Conservation (phyloP, 257 asterid genomes). For the Osmanthus fragrans region DNA sequence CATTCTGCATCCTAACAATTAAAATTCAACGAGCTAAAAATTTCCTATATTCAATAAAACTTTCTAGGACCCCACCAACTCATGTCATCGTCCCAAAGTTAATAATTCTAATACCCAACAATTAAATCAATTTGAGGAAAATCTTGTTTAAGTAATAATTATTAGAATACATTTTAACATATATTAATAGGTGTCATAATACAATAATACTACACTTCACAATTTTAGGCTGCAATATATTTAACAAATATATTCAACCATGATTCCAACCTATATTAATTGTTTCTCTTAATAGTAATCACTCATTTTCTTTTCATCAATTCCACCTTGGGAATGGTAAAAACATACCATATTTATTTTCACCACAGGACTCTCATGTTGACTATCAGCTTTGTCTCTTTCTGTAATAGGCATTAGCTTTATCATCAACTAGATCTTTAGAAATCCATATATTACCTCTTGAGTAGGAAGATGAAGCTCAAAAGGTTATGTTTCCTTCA, state of each 20-base stretch:
- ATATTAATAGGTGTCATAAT: neutral
- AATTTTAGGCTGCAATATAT: neutral
- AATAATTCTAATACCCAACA: neutral
- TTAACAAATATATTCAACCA: neutral
- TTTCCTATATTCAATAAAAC: neutral
- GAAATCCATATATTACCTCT: neutral
- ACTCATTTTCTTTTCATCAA: neutral
- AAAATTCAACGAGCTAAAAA: neutral
- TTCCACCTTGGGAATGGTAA: neutral
- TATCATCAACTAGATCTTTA: neutral
- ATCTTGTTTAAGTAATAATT: neutral
- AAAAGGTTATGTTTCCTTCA: neutral
- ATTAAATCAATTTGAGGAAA: neutral
- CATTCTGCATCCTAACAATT: neutral
- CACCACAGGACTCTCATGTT: neutral
- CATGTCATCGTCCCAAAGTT: neutral
- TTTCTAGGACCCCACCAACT: neutral
- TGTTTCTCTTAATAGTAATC: neutral
- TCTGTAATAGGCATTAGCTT: neutral
- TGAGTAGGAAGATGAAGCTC: neutral
- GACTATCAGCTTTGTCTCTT: neutral
- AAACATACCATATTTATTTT: neutral
- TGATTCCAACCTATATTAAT: neutral
- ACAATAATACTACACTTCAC: neutral
- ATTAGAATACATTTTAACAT: neutral